These are phyloP conservation scores for Aspergillus sp. DNA, from an alignment of 2,329 filamentous ascomycete genomes.

Conservation along the genomic window DNA sequence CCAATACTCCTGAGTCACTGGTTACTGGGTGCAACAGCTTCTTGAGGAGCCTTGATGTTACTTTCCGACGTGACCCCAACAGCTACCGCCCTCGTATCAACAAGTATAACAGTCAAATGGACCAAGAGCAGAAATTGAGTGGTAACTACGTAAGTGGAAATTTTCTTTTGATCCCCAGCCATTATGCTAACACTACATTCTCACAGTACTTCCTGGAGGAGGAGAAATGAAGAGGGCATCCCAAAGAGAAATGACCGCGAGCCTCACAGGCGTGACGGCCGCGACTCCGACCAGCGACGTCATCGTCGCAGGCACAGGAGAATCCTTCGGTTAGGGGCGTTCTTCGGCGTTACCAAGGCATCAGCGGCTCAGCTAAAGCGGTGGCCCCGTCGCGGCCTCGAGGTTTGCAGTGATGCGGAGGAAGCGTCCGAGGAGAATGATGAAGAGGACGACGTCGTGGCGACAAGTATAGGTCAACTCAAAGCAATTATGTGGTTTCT, in stretches of 20 bases:
- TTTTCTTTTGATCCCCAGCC: neutral
- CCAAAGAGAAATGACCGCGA: conserved; percentile 42
- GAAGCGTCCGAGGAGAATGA: conserved; percentile 59
- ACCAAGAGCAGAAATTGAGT: conserved; percentile 91
- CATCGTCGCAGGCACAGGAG: conserved; percentile 32
- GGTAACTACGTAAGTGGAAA: conserved; percentile 78
- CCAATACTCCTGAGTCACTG: conserved; percentile 86
- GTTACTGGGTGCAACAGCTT: conserved; percentile 96
- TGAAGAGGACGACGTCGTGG: conserved; percentile 41
- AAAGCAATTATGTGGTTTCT: neutral
- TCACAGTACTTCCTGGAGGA: conserved; percentile 92
- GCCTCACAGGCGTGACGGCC: conserved; percentile 36
- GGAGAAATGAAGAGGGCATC: conserved; percentile 67
- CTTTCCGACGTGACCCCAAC: conserved; percentile 95
- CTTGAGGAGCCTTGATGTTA: conserved; percentile 94
- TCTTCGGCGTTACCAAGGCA: conserved; percentile 46
- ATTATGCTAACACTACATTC: conserved; percentile 10
- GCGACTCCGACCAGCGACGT: conserved; percentile 37
- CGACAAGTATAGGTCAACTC: neutral
- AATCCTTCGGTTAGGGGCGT: conserved; percentile 37
- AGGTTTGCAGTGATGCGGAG: conserved; percentile 55
- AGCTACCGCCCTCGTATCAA: conserved; percentile 98
- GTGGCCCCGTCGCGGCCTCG: conserved; percentile 25
- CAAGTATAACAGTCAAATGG: conserved; percentile 91
- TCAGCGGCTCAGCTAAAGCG: conserved; percentile 30